Evolutionary conservation across 495 filamentous ascomycete species (phyloP).

Genomic region (Oleoguttula mirabilis): DNA sequence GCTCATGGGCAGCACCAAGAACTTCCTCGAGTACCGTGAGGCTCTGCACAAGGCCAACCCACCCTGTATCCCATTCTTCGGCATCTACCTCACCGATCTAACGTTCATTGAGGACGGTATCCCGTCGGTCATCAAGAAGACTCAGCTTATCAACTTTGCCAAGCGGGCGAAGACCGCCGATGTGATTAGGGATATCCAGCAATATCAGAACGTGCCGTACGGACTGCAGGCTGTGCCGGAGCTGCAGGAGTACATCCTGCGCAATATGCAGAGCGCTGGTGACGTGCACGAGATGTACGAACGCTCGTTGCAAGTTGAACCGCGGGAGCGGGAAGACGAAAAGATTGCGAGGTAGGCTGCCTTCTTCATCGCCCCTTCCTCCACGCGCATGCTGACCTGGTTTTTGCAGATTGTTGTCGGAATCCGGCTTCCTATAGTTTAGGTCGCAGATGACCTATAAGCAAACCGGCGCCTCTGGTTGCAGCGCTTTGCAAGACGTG

Average conservation of each 20-base stretch:
- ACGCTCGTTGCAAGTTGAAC: conserved; percentile 81
- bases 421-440: conserved; percentile 57
- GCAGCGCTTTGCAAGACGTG: no score
- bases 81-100: conserved; percentile 95
- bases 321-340: conserved; percentile 91
- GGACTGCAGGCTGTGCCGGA: conserved; percentile 77
- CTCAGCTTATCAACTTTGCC: conserved; percentile 92
- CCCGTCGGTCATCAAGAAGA: conserved; percentile 85
- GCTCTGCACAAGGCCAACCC: conserved; percentile 83
- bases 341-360: conserved; percentile 62
- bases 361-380: no score
- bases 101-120: conserved; percentile 99
- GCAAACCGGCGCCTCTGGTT: no score
- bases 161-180: conserved; percentile 96
- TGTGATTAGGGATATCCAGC: conserved; percentile 94
- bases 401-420: conserved; percentile 52
- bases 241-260: conserved; percentile 92
- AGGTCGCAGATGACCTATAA: conserved; percentile 1
- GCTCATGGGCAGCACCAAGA: conserved; percentile 95
- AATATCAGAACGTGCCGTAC: conserved; percentile 95
- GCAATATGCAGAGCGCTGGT: conserved; percentile 82
- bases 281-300: conserved; percentile 99
- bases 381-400: conserved; percentile 4
- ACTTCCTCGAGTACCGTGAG: conserved; percentile 94
- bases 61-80: conserved; percentile 96